phyloP scores from a whole-genome alignment of 441 rosid species.

The Gossypium davidsonii region DNA sequence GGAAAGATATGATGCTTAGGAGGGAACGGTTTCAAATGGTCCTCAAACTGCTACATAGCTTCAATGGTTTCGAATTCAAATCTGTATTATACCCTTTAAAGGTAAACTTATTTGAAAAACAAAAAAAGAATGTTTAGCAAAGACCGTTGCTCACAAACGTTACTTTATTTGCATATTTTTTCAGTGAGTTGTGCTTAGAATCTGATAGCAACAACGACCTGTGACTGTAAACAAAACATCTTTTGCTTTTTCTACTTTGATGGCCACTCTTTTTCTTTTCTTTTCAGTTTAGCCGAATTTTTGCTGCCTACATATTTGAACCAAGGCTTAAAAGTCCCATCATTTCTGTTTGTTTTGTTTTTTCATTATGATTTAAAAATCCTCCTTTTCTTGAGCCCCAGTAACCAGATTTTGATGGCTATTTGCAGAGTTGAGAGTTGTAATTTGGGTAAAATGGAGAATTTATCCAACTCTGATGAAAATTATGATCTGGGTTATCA shows the following conservation, averaged over 20 bases:
- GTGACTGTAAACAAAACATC: slow-evolving; percentile 18
- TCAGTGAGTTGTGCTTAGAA: slow-evolving; percentile 22
- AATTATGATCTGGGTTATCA: slow-evolving; percentile 45
- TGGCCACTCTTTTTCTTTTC: slow-evolving; percentile 11
- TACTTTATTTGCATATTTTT: slow-evolving; percentile 21
- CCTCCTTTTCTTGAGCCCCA: slow-evolving; percentile 6
- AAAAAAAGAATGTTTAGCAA: slow-evolving; percentile 5
- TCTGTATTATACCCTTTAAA: slow-evolving; percentile 23
- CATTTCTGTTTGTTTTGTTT: slow-evolving; percentile 7
- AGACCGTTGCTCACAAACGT: slow-evolving; percentile 39
- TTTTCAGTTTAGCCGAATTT: not conserved
- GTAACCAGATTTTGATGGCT: slow-evolving; percentile 25
- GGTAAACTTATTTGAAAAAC: slow-evolving; percentile 27
- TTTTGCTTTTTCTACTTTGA: slow-evolving; percentile 30
- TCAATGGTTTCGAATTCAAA: slow-evolving; percentile 39
- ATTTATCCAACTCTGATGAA: slow-evolving; percentile 37
- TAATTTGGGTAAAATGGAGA: slow-evolving; percentile 35
- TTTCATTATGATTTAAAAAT: slow-evolving; percentile 3
- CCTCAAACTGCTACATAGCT: slow-evolving; percentile 9
- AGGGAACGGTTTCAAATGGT: slow-evolving; percentile 43
- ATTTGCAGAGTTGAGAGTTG: slow-evolving; percentile 30
- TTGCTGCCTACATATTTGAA: not conserved
- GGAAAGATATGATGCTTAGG: slow-evolving; percentile 16
- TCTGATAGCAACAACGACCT: slow-evolving; percentile 33
- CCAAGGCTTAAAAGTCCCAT: not conserved